Evolutionary conservation across 495 filamentous ascomycete genomes (phyloP), one percentile per base, ranked within the genome.

Genomic region (Tuber microsphaerosporum): DNA sequence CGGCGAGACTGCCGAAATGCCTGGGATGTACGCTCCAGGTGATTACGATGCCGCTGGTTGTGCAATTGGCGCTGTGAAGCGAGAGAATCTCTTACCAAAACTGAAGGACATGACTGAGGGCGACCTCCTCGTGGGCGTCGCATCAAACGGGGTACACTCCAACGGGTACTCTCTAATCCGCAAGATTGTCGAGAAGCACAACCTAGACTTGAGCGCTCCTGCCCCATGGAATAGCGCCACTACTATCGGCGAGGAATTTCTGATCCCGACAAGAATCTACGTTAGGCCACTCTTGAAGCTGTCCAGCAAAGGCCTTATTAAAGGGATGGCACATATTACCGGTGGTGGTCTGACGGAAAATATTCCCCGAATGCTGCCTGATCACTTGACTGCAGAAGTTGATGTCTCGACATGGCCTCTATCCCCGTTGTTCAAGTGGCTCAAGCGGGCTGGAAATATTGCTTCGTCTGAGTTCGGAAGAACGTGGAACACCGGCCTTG

Each of bases 1-100:
- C 34, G 95, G 95, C 39, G 95, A 99, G 84, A 98, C 95, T 3
- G 95, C 95, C 14, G 95, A 98, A 85, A 97, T 99, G 95, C 94
- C 94, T 9, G 93, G 92, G 69, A 90, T 97, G 84, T 97, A 97
- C 85, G 84, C 89, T 10, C 88, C 87, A 41, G 90, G 92, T 51
- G 91, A 94, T 76, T 98, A 97, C 84, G 94, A 97, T 80, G 92
- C 94, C 20, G 93, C 92, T 31, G 95, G 96, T 75, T 90, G 90
- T 44, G 93, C 93, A 26, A 90, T 94, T 73, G 95, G 95, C 69
- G 92, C 92, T 71, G 91, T 98, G 84, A 82, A 85, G 20, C 84
- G 89, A n/a, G 86, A 86, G 5, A 86, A 88, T 75, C 87, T 93
- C 65, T 88, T 98, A 46, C 95, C 95, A 0, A 86, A 91, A 79